Percentiles rank a stretch among this genome's conserved stretches.
Evolutionary conservation across 2,329 filamentous ascomycete genomes (phyloP).

Genomic region (Zymoseptoria passerinii): DNA sequence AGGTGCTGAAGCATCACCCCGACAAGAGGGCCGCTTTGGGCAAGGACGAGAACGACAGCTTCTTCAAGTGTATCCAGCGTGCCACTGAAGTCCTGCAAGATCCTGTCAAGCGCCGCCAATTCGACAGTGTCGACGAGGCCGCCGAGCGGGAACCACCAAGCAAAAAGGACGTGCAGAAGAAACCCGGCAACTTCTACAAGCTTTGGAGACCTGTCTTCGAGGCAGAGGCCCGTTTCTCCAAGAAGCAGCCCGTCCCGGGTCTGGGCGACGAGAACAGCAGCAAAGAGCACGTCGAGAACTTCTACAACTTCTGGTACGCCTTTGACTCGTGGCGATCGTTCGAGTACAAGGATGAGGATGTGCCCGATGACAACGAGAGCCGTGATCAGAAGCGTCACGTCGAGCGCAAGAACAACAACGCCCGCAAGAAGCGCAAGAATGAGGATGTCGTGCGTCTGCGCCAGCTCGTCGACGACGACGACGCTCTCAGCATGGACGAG

Average conservation of each 20-base stretch:
- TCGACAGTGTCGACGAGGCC: slow-evolving; percentile 89
- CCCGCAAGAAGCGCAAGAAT: slow-evolving; percentile 98
- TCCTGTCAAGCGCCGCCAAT: slow-evolving; percentile 86
- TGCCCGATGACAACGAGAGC: slow-evolving; percentile 97
- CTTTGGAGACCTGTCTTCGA: slow-evolving; percentile 87
- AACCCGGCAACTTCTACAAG: slow-evolving; percentile 88
- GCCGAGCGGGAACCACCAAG: slow-evolving; percentile 85
- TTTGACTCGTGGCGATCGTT: slow-evolving; percentile 97
- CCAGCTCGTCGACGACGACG: slow-evolving; percentile 86
- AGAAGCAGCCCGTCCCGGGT: slow-evolving; percentile 74
- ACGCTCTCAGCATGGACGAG: slow-evolving; percentile 75
- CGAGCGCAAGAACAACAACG: slow-evolving; percentile 96
- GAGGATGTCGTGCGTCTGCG: slow-evolving; percentile 90
- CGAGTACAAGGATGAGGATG: slow-evolving; percentile 97
- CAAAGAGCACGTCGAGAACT: slow-evolving; percentile 83
- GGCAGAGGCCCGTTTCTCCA: slow-evolving; percentile 86
- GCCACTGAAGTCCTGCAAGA: slow-evolving; percentile 89
- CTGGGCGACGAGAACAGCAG: slow-evolving; percentile 77
- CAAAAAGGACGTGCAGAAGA: slow-evolving; percentile 71
- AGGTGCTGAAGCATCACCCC: slow-evolving; percentile 97
- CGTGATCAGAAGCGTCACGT: slow-evolving; percentile 98
- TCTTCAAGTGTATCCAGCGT: slow-evolving; percentile 99
- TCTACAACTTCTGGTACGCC: slow-evolving; percentile 99
- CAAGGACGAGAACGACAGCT: slow-evolving; percentile 83
- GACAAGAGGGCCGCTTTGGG: slow-evolving; percentile 96